Conservation (phyloP, 2,329 filamentous ascomycete species). For the Cordyceps farinosa region DNA sequence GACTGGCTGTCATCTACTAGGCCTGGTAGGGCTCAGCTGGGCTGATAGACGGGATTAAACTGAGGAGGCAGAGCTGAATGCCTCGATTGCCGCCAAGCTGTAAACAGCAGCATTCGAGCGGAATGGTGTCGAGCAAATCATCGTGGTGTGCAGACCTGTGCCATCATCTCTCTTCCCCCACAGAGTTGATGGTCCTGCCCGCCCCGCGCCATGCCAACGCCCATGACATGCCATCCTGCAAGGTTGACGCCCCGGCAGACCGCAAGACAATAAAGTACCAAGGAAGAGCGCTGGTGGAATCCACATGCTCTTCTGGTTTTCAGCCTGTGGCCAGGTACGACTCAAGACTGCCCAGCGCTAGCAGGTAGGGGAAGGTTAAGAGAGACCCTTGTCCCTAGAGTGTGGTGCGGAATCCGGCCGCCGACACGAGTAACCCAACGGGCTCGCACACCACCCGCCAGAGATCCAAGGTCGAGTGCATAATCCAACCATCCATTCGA, state of each 20-base stretch:
- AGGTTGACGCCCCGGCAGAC: neutral
- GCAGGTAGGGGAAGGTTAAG: neutral
- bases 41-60: neutral
- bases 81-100: neutral
- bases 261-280: neutral
- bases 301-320: neutral
- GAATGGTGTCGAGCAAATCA: neutral
- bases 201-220: neutral
- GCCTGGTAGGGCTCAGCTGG: neutral
- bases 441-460: neutral
- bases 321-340: neutral
- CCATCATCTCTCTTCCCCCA: neutral
- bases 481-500: slow-evolving; percentile 8
- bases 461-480: neutral
- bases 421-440: slow-evolving; percentile 12
- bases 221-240: neutral
- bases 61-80: slow-evolving; percentile 1
- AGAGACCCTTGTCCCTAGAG: neutral
- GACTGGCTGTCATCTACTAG: no score
- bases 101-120: neutral
- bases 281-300: neutral
- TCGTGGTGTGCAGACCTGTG: neutral
- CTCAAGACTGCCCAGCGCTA: neutral
- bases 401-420: slow-evolving; percentile 13
- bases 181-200: slow-evolving; percentile 2